Evolutionary conservation across 192 early-diverging fungal genomes (phyloP).

Genomic region (Powellomyces hirtus): DNA sequence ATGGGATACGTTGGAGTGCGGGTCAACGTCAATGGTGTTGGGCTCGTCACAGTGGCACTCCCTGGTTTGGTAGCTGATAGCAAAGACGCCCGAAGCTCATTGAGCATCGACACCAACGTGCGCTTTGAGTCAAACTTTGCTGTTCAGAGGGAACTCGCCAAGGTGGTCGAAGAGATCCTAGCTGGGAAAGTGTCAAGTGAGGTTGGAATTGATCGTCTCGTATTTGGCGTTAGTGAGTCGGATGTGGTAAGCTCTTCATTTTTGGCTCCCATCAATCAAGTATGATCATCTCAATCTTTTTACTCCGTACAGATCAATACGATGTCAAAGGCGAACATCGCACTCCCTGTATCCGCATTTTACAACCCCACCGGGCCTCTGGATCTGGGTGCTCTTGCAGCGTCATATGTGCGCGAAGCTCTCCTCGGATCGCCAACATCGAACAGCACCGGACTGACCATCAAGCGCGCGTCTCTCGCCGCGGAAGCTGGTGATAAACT

Average conservation of each 20-base stretch:
- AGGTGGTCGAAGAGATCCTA: background rate
- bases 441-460: background rate
- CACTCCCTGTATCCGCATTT: background rate
- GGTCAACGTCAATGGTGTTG: background rate
- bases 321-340: background rate
- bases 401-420: background rate
- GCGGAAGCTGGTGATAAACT: background rate
- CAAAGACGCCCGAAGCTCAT: background rate
- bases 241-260: no score
- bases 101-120: background rate
- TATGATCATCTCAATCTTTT: no score
- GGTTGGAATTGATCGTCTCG: background rate
- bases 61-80: background rate
- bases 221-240: constrained; percentile 3
- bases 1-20: constrained; percentile 5
- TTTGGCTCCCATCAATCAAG: no score
- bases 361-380: background rate
- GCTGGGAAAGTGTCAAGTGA: background rate
- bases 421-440: background rate
- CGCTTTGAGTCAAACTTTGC: background rate
- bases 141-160: background rate
- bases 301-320: no score
- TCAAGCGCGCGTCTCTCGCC: constrained; percentile 1
- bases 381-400: background rate
- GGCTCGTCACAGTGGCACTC: background rate